A percentile compares a stretch with the other conserved stretches of the same genome.
These are phyloP conservation scores for Berkeleyomyces basicola DNA, from an alignment of 2,329 filamentous ascomycete genomes.

Conservation along the genomic window DNA sequence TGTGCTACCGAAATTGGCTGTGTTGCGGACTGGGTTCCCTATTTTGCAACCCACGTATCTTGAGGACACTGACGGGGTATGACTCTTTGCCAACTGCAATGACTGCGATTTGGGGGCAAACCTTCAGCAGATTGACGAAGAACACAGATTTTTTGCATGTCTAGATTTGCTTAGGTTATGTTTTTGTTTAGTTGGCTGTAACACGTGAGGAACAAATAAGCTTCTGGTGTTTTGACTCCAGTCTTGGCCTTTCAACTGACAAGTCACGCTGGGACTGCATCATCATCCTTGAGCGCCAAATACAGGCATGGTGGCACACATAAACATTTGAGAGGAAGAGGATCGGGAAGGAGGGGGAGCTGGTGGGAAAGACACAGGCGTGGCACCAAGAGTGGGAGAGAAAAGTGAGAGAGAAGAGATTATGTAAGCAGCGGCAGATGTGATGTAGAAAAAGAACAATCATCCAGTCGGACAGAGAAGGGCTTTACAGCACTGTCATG, in stretches of 20 bases:
- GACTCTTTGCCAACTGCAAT: background rate
- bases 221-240: background rate
- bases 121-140: too few relatives aligned
- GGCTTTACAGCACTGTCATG: too few relatives aligned
- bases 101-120: background rate
- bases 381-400: too few relatives aligned
- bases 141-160: too few relatives aligned
- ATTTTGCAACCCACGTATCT: background rate
- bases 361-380: background rate
- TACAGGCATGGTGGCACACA: background rate
- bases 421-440: too few relatives aligned
- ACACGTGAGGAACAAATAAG: too few relatives aligned
- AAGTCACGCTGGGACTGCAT: background rate
- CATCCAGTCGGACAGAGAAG: too few relatives aligned
- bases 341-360: background rate
- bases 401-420: too few relatives aligned
- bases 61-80: background rate
- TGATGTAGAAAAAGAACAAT: background rate
- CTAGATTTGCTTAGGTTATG: too few relatives aligned
- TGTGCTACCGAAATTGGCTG: too few relatives aligned
- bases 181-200: too few relatives aligned
- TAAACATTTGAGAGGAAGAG: background rate
- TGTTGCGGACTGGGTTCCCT: background rate
- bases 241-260: background rate
- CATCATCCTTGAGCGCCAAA: background rate